phyloP scores from a whole-genome alignment of 495 filamentous ascomycete species.

The Penicillium lividum region DNA sequence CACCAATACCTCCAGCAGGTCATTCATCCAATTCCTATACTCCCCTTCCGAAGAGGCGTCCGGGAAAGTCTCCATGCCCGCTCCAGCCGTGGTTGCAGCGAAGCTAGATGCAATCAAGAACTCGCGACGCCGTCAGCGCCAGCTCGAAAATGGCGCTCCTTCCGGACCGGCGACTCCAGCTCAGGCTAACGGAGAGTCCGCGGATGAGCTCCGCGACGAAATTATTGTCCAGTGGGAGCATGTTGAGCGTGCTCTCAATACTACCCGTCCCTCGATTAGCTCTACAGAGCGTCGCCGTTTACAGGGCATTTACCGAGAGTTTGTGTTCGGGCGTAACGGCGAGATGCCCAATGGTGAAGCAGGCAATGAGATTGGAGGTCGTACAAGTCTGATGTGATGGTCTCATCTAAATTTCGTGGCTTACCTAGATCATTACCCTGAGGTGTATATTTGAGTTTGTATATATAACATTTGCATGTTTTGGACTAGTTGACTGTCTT shows the following conservation, averaged over 20 bases:
- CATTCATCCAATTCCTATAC: constrained; percentile 82
- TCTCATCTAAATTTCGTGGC: background rate
- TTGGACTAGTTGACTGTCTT: background rate
- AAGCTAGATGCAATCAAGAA: constrained; percentile 75
- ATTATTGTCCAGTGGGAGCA: constrained; percentile 88
- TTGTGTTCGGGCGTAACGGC: constrained; percentile 85
- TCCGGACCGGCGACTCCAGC: constrained; percentile 16
- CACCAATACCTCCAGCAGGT: constrained; percentile 39
- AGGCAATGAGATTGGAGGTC: constrained; percentile 84
- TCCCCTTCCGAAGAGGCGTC: constrained; percentile 58
- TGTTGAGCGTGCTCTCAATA: constrained; percentile 70
- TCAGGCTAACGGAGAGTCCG: constrained; percentile 29
- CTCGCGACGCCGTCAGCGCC: constrained; percentile 60
- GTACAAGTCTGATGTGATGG: constrained; percentile 88
- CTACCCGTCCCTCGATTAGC: constrained; percentile 83
- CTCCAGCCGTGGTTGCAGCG: constrained; percentile 67
- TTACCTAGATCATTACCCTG: background rate
- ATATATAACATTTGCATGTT: constrained; percentile 1
- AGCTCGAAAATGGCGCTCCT: constrained; percentile 46
- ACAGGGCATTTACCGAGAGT: constrained; percentile 83
- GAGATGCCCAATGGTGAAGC: constrained; percentile 93
- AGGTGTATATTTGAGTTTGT: background rate
- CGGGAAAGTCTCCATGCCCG: constrained; percentile 50
- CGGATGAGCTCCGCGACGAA: constrained; percentile 55
- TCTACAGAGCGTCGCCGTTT: constrained; percentile 70